Percentiles rank a stretch among this genome's conserved stretches.
Evolutionary conservation across 345 rosid species (phyloP).

Genomic region (Hypericum androsaemum): DNA sequence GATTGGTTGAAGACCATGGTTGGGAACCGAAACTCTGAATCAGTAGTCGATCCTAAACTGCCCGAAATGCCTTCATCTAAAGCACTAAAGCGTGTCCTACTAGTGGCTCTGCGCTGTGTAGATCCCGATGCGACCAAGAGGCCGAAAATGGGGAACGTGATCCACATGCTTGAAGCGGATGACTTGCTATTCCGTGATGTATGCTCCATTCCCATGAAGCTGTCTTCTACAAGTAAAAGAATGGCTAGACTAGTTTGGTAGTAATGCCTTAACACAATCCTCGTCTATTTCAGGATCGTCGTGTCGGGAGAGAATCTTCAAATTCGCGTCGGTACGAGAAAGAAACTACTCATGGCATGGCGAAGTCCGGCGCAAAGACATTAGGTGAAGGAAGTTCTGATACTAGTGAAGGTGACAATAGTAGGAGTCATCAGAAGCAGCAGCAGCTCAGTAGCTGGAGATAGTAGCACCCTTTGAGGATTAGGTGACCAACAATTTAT

Average conservation of each 20-base stretch:
- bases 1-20: slow-evolving; percentile 91
- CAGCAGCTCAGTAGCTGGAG: slow-evolving; percentile 31
- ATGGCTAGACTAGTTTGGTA: too few relatives aligned
- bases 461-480: slow-evolving; percentile 12
- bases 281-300: slow-evolving; percentile 30
- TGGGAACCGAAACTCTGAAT: slow-evolving; percentile 76
- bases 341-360: slow-evolving; percentile 15
- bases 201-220: slow-evolving; percentile 9
- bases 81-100: slow-evolving; percentile 71
- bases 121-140: slow-evolving; percentile 94
- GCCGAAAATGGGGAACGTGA: slow-evolving; percentile 92
- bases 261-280: too few relatives aligned
- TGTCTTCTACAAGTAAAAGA: too few relatives aligned
- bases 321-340: slow-evolving; percentile 18
- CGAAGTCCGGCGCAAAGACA: slow-evolving; percentile 21
- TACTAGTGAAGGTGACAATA: slow-evolving; percentile 34
- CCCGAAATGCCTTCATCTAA: slow-evolving; percentile 76
- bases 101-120: slow-evolving; percentile 86
- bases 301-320: slow-evolving; percentile 31
- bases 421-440: slow-evolving; percentile 28
- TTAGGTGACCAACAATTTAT: slow-evolving; percentile 29
- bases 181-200: slow-evolving; percentile 74
- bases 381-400: slow-evolving; percentile 33
- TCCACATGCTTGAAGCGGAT: slow-evolving; percentile 98
- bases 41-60: slow-evolving; percentile 81